Base-by-base conservation (phyloP, 805 yeast genomes). In the Ogataea minuta region DNA sequence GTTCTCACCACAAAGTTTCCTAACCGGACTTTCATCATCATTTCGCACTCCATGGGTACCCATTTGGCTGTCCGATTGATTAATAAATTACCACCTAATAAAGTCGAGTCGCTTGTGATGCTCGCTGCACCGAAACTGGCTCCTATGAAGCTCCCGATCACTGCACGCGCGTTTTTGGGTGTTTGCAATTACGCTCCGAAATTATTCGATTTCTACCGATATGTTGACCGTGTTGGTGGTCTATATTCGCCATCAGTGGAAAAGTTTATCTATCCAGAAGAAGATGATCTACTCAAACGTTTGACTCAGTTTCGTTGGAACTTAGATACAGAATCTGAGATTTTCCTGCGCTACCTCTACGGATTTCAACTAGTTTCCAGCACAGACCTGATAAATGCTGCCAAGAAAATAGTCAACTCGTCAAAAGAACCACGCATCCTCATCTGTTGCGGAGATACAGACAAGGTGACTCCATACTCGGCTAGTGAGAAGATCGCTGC, bases 271-370 rank as follows among this genome's bases (percentile, higher is more conserved):
- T 63, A 62, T 14, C 48, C 57, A 1, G 51, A 47, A 14, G 39
- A 51, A 12, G 50, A 53, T 31, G 53, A 52, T 42, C 60, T 65
- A 23, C 50, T 66, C 12, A 69, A 70, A 33, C 71, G 76, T 36
- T 54, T 71, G 30, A 64, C 78, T 13, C 95, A 84, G 57, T 67
- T 84, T 27, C 62, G 87, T 33, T 80, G 86, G 82, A 84, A 85
- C 56, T 52, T 83, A 44, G 87, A 81, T 57, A 72, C 81, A 11
- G 67, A 74, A 34, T 71, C 88, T 0, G 45, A 48, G 7, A 64
- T 76, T 2, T 72, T 84, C 56, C 60, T 84, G 38, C 66, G 68
- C 37, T 79, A 82, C 46, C 65, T 75, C 2, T 45, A 57, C 24
- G 81, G 82, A 2, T 74, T 80, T 43, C 44, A 55, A n/a, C 62